A percentile compares a stretch with the other conserved stretches of the same genome.
These are phyloP conservation scores for Delitschia confertaspora DNA, from an alignment of 495 filamentous ascomycete genomes.

Conservation along the genomic window DNA sequence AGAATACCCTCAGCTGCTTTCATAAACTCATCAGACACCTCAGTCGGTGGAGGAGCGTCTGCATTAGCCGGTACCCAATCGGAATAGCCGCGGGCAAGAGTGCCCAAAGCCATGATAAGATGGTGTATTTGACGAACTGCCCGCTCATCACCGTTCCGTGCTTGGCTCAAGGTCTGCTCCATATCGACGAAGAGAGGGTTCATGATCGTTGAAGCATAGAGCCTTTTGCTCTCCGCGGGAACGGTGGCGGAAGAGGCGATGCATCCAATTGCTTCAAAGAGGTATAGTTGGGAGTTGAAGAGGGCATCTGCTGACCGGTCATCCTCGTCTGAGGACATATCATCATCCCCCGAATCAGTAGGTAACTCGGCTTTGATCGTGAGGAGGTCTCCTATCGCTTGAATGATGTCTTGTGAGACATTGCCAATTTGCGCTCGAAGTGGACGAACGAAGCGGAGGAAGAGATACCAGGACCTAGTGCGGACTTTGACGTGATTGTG, in stretches of 20 bases:
- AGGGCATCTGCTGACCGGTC: conserved; percentile 79
- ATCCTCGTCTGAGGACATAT: conserved; percentile 86
- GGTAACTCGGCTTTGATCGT: conserved; percentile 83
- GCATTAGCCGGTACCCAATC: conserved; percentile 63
- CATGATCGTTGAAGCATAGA: conserved; percentile 77
- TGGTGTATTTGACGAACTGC: conserved; percentile 86
- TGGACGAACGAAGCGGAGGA: conserved; percentile 86
- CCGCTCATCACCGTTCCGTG: conserved; percentile 70
- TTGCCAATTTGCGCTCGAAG: conserved; percentile 74
- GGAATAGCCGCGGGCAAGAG: conserved; percentile 78
- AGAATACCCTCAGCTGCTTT: conserved; percentile 80
- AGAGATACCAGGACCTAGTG: conserved; percentile 91
- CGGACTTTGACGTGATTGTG: conserved; percentile 76
- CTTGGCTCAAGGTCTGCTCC: conserved; percentile 61
- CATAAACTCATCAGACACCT: conserved; percentile 72
- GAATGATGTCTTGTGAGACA: conserved; percentile 78
- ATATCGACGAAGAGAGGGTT: conserved; percentile 79
- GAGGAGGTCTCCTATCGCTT: conserved; percentile 79
- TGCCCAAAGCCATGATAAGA: conserved; percentile 91
- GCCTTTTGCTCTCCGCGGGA: conserved; percentile 67
- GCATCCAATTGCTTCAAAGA: conserved; percentile 89
- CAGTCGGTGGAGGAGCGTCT: conserved; percentile 50
- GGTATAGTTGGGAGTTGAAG: conserved; percentile 82
- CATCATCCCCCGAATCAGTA: conserved; percentile 68
- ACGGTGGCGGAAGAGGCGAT: conserved; percentile 72